Conservation (phyloP, 2,329 filamentous ascomycete species). For the Lecanicillium sp. region DNA sequence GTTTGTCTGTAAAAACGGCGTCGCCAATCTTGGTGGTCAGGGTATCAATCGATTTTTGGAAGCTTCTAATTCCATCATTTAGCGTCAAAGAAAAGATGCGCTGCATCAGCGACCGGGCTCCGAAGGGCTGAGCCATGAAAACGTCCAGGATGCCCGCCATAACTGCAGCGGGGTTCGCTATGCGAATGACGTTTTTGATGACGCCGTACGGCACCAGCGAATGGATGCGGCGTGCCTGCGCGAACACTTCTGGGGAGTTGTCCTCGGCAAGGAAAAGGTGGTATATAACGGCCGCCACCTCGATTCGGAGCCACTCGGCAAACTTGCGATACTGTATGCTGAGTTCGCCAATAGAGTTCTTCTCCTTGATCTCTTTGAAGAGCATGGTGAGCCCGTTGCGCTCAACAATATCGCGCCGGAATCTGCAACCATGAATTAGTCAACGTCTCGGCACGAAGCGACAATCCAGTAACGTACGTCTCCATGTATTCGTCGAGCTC, state of each 20-base stretch:
- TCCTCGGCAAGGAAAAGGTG: conserved; percentile 96
- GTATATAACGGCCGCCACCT: conserved; percentile 93
- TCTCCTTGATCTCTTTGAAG: conserved; percentile 87
- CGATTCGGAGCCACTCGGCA: conserved; percentile 94
- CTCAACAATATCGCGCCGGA: conserved; percentile 60
- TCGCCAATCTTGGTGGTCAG: conserved; percentile 76
- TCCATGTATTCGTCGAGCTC: conserved; percentile 99
- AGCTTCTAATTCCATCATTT: conserved; percentile 78
- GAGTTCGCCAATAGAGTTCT: conserved; percentile 77
- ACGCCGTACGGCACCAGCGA: conserved; percentile 88
- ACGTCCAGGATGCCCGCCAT: conserved; percentile 95
- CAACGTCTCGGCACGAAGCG: neutral
- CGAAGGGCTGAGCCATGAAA: conserved; percentile 92
- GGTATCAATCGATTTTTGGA: conserved; percentile 80
- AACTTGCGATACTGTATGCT: conserved; percentile 97
- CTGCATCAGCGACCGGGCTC: conserved; percentile 81
- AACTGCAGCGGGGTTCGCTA: conserved; percentile 91
- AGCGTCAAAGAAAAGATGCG: conserved; percentile 89
- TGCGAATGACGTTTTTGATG: conserved; percentile 93
- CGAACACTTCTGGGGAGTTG: conserved; percentile 93
- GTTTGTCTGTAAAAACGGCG: conserved; percentile 67
- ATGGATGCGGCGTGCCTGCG: conserved; percentile 88
- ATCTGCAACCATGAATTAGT: conserved; percentile 36
- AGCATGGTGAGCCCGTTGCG: conserved; percentile 81
- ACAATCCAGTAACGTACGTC: conserved; percentile 44